Base-by-base conservation (phyloP, 2,329 filamentous ascomycete species). In the Paramyrothecium sp. region DNA sequence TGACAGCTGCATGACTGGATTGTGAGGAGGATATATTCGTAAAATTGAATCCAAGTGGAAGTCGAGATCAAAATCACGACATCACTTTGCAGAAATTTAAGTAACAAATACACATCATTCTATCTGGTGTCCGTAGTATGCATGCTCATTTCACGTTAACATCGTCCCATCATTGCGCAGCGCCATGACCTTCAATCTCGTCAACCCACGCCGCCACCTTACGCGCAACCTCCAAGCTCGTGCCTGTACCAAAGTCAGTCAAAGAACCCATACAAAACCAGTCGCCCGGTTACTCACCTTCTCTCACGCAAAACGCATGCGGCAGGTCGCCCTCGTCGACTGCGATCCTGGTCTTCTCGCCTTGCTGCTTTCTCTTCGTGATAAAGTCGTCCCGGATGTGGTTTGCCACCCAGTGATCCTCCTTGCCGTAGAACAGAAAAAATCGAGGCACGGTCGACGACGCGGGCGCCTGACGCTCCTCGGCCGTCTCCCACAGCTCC, bases 371-470 rank as follows among this genome's bases (percentile, higher is more conserved):
- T 58, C 76, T 70, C 47, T 69, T 70, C 49, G 73, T 73, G 54
- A 88, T 83, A 57, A 89, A 82, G 26, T 76, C 76, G 61, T 88
- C 83, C 10, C 86, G 75, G 51, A 79, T 76, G 53, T 78, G 73
- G 51, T 84, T 73, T 3, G 82, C 81, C 1, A 89, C 83, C 86
- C 86, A 89, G 56, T 87, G 80, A 59, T 89, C 86, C 53, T 81
- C 71, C 59, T 79, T 73, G 2, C 80, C 86, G 61, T 87, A 89
- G 53, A 86, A 82, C 61, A 87, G 78, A 61, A 83, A 81, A 63
- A 88, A 83, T 59, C 79, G 84, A 1, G 79, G 80, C 21, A 69
- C 57, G 4, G 58, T 56, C 10, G 23, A 17, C 13, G 11, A 54
- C 0, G 19, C 41, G 13, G 16, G 2, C n/a, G 16, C 2, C n/a